Conservation (phyloP, 208 protist species). For the Leishmania arabica region DNA sequence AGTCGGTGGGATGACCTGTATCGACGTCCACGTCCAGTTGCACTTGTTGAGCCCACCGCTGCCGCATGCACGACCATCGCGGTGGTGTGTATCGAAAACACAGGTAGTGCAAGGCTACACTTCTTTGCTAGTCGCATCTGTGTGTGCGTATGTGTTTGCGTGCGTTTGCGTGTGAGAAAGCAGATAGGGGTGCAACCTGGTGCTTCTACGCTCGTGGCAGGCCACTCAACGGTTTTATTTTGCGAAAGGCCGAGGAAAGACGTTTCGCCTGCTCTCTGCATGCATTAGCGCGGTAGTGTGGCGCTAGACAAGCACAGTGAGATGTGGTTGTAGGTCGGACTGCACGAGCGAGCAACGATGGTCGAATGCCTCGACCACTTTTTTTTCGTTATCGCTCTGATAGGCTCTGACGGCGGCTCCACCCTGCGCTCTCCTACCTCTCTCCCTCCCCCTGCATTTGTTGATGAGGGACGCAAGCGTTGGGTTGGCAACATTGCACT, state of each 20-base stretch:
- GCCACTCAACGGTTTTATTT: not conserved
- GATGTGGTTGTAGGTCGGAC: not conserved
- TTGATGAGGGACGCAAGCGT: not conserved
- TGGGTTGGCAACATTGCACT: not conserved
- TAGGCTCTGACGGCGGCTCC: not conserved
- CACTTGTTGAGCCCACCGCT: not conserved
- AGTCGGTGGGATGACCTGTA: not conserved
- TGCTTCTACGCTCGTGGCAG: no score
- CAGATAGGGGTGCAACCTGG: not conserved
- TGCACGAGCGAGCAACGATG: not conserved
- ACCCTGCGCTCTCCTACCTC: not conserved
- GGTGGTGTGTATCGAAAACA: not conserved
- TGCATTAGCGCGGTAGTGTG: not conserved
- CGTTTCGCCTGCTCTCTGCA: not conserved
- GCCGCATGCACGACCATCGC: not conserved
- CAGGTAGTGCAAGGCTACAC: not conserved
- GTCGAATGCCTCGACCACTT: not conserved
- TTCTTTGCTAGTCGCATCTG: not conserved
- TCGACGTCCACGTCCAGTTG: not conserved
- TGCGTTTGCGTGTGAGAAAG: not conserved
- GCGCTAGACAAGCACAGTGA: not conserved
- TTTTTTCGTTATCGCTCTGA: not conserved
- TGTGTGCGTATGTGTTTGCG: not conserved
- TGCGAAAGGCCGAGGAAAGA: not conserved
- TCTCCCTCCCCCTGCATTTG: not conserved